Base-by-base conservation (phyloP, 2,329 filamentous ascomycete genomes). In the Ophiosphaerella korrae region DNA sequence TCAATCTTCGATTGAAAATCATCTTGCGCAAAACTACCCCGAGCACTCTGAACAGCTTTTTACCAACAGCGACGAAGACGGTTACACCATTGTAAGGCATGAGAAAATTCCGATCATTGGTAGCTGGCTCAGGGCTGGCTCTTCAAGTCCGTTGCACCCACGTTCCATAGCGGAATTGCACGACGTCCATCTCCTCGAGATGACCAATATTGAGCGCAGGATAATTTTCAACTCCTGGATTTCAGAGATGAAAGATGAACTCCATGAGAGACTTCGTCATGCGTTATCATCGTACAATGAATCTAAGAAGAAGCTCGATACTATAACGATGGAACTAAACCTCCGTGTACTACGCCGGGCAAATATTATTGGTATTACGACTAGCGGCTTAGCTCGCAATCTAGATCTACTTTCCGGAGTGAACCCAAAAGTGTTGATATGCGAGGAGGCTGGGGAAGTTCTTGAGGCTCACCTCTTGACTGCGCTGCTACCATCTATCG, bases 371-470 rank as follows among this genome's bases (percentile, higher is more conserved):
- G 84, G 84, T 0, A 71, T 85, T 2, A 88, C 84, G 0, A 87
- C 85, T 0, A 83, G 80, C 0, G 83, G 83, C 0, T 71, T 87
- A 1, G 84, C 85, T 77, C 84, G 60, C 71, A 74, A 82, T 11
- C 66, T 84, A 0, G 66, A 75, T 0, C 56, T 82, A 1, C 71
- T 88, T 0, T 74, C 77, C 5, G 75, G 76, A 5, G 52, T 86
- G 1, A 63, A 70, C 6, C 72, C 75, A 23, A 86, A 87, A 52
- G 79, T 88, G 0, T 66, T 89, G n/a, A 65, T 89, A 1, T 87
- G 83, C 31, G 87, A 89, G 64, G 87, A 90, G 61, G 87, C 87
- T 1, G 87, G 82, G 0, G 86, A 89, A 54, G 83, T 89, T 0
- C 74, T 89, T 29, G 87, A 90, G 63, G 77, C 82, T 0, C 85